Evolutionary conservation across 768 basidiomycete genomes (phyloP).

Genomic region (Suillus alpinus): DNA sequence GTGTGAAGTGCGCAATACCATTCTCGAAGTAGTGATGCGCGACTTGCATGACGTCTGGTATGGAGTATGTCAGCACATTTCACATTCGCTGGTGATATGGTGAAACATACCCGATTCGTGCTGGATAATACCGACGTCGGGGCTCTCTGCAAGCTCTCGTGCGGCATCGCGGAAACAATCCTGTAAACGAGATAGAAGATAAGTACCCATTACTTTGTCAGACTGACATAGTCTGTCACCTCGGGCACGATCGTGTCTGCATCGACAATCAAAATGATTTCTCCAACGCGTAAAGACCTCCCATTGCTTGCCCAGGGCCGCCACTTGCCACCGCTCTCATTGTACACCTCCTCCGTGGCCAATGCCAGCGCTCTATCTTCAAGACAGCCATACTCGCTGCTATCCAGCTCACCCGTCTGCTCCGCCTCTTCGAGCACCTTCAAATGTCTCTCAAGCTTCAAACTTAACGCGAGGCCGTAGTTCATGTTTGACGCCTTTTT

Average conservation of each 20-base stretch:
- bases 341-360: conserved; percentile 71
- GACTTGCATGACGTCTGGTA: conserved; percentile 55
- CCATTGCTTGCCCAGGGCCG: conserved; percentile 79
- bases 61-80: not conserved
- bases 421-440: conserved; percentile 26
- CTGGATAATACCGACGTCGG: conserved; percentile 89
- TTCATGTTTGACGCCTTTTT: conserved; percentile 94
- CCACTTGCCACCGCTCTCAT: conserved; percentile 56
- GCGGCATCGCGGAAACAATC: conserved; percentile 89
- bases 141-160: conserved; percentile 73
- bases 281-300: conserved; percentile 71
- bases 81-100: no score
- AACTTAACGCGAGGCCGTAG: conserved; percentile 66
- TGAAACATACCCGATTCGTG: conserved; percentile 66
- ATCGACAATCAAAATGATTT: conserved; percentile 82
- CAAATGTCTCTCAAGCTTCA: conserved; percentile 49
- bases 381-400: conserved; percentile 36
- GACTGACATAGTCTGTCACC: conserved; percentile 27
- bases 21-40: conserved; percentile 52
- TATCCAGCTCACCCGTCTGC: conserved; percentile 38
- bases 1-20: conserved; percentile 47
- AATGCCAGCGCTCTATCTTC: conserved; percentile 70
- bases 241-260: conserved; percentile 84
- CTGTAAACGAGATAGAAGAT: conserved; percentile 26
- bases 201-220: not conserved